These are phyloP conservation scores for Boletus sensibilis DNA, from an alignment of 768 basidiomycete species.

Conservation along the genomic window DNA sequence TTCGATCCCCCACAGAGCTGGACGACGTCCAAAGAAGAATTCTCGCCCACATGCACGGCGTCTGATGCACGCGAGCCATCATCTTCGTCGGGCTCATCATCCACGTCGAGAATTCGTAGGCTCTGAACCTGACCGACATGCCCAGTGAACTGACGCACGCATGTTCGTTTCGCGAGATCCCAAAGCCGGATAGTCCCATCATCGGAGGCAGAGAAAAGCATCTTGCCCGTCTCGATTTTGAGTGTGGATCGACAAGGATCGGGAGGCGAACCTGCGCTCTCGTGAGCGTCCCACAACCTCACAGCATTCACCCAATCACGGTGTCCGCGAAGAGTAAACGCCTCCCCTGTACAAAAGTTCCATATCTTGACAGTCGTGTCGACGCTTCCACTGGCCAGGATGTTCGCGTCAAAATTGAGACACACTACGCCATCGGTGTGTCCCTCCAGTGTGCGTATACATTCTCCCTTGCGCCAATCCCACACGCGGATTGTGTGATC, in stretches of 20 bases:
- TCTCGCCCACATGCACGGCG: constrained; percentile 14
- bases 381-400: constrained; percentile 89
- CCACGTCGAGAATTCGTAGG: constrained; percentile 73
- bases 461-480: constrained; percentile 91
- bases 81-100: constrained; percentile 43
- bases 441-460: constrained; percentile 83
- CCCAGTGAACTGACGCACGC: constrained; percentile 80
- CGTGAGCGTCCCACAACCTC: constrained; percentile 75
- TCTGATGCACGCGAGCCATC: constrained; percentile 10
- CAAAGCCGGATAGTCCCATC: constrained; percentile 92
- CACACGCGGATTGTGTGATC: constrained; percentile 93
- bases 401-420: constrained; percentile 86
- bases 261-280: constrained; percentile 4
- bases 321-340: constrained; percentile 92
- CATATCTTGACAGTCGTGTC: constrained; percentile 95
- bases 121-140: constrained; percentile 96
- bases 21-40: constrained; percentile 13
- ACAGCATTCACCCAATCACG: constrained; percentile 96
- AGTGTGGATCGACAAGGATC: constrained; percentile 36
- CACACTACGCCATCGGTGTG: constrained; percentile 91
- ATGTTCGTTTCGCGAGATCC: constrained; percentile 81
- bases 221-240: constrained; percentile 78
- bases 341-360: constrained; percentile 89
- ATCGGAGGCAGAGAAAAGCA: constrained; percentile 96
- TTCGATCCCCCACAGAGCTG: constrained; percentile 14